These are phyloP conservation scores for Sungouiozyma ichnusensis DNA, from an alignment of 805 yeast genomes.

Conservation along the genomic window DNA sequence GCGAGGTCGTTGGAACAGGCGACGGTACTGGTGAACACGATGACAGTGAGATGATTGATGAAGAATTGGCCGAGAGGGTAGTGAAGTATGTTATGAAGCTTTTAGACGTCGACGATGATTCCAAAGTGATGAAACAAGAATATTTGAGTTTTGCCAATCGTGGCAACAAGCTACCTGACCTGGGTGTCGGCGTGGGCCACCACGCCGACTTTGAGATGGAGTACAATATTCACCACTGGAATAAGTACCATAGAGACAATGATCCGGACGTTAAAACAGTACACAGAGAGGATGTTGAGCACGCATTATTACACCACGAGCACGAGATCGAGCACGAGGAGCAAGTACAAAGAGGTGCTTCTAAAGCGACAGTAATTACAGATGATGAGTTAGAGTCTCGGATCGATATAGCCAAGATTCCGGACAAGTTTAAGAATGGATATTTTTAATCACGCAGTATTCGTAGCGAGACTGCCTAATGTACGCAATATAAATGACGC, in stretches of 20 bases:
- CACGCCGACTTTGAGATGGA: conserved; percentile 90
- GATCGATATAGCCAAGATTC: conserved; percentile 30
- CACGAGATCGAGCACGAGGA: conserved; percentile 65
- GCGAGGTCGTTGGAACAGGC: conserved; percentile 73
- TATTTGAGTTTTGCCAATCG: conserved; percentile 49
- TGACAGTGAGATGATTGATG: conserved; percentile 50
- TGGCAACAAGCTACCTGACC: conserved; percentile 78
- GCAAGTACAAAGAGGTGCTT: conserved; percentile 27
- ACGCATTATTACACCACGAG: conserved; percentile 75
- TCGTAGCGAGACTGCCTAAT: no score
- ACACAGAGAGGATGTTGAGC: conserved; percentile 82
- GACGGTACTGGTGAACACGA: conserved; percentile 80
- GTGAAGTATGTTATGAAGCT: conserved; percentile 43
- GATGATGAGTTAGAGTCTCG: conserved; percentile 33
- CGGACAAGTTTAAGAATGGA: conserved; percentile 29
- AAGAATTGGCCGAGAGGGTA: conserved; percentile 44
- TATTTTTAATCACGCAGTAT: conserved; percentile 6
- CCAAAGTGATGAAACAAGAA: conserved; percentile 53
- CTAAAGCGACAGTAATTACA: conserved; percentile 29
- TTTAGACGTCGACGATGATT: conserved; percentile 59
- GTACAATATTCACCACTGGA: conserved; percentile 94
- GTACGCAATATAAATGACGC: no score
- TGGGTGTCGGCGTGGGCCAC: conserved; percentile 89
- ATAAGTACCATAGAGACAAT: conserved; percentile 56
- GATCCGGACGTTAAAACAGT: conserved; percentile 77